A percentile compares a stretch with the other conserved stretches of the same genome.
Conservation (phyloP, 306 rosid genomes). For the Sesbania bispinosa region DNA sequence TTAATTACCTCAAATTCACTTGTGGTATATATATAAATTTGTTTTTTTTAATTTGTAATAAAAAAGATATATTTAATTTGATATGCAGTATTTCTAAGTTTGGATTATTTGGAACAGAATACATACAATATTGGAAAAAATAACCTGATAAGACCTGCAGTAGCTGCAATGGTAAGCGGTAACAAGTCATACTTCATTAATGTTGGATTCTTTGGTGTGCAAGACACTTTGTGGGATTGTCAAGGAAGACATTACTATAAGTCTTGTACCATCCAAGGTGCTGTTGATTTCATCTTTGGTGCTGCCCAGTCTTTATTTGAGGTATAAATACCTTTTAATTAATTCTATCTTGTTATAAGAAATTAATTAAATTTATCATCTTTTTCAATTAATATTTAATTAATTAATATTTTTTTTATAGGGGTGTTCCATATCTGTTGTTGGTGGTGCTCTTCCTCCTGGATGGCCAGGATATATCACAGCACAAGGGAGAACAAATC, state of each 20-base stretch:
- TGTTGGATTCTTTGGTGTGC: slow-evolving; percentile 70
- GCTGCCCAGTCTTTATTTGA: slow-evolving; percentile 65
- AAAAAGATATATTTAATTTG: too few relatives aligned
- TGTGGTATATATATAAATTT: too few relatives aligned
- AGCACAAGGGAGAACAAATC: slow-evolving; percentile 65
- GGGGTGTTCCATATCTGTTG: slow-evolving; percentile 56
- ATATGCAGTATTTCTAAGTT: background rate
- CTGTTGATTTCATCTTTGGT: slow-evolving; percentile 84
- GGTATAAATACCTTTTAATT: slow-evolving; percentile 36
- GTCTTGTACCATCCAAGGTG: slow-evolving; percentile 69
- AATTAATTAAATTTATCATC: too few relatives aligned
- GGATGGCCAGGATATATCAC: slow-evolving; percentile 53
- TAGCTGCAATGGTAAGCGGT: slow-evolving; percentile 61
- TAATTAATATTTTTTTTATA: background rate
- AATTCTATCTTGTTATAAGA: too few relatives aligned
- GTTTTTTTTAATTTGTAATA: too few relatives aligned
- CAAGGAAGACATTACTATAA: slow-evolving; percentile 67
- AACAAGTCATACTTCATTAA: slow-evolving; percentile 44
- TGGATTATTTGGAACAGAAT: slow-evolving; percentile 29
- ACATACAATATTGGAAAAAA: slow-evolving; percentile 44
- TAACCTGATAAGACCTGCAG: slow-evolving; percentile 39
- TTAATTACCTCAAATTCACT: too few relatives aligned
- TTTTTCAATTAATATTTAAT: background rate
- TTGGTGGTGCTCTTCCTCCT: slow-evolving; percentile 30
- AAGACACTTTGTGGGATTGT: slow-evolving; percentile 87